phyloP scores from a whole-genome alignment of 106 monocot species.

The Dendrobium nobile region DNA sequence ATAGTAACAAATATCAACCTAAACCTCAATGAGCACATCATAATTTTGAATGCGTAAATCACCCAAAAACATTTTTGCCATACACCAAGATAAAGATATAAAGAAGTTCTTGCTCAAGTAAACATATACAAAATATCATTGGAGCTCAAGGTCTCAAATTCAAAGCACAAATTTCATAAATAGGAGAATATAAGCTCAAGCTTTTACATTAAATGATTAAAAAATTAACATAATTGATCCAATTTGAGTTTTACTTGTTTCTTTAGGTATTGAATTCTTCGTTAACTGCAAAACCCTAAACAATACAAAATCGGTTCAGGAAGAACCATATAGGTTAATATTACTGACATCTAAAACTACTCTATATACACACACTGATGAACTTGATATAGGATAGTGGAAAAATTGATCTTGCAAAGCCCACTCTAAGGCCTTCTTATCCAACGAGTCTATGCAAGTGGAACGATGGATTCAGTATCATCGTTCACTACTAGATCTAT shows the following conservation, averaged over 20 bases:
- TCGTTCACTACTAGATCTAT: conserved; percentile 1
- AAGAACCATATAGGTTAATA: not conserved
- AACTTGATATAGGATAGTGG: not conserved
- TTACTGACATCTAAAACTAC: not conserved
- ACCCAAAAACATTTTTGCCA: too few species aligned
- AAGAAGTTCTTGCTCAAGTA: too few species aligned
- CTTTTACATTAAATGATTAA: too few species aligned
- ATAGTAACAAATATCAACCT: too few species aligned
- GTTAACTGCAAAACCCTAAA: not conserved
- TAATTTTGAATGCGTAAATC: too few species aligned
- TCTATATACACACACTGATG: not conserved
- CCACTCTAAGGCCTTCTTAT: not conserved
- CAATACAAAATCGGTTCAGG: not conserved
- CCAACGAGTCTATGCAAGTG: not conserved
- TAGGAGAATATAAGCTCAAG: too few species aligned
- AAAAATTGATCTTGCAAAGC: not conserved
- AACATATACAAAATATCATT: too few species aligned
- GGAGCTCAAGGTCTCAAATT: too few species aligned
- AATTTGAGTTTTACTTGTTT: not conserved
- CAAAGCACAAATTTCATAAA: too few species aligned
- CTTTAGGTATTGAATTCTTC: not conserved
- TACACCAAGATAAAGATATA: too few species aligned
- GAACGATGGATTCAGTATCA: not conserved
- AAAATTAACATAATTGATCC: too few species aligned
- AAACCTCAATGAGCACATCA: too few species aligned